A percentile compares a stretch with the other conserved stretches of the same genome.
These are phyloP conservation scores for Trichophyton simii DNA, from an alignment of 2,329 filamentous ascomycete genomes.

Conservation along the genomic window DNA sequence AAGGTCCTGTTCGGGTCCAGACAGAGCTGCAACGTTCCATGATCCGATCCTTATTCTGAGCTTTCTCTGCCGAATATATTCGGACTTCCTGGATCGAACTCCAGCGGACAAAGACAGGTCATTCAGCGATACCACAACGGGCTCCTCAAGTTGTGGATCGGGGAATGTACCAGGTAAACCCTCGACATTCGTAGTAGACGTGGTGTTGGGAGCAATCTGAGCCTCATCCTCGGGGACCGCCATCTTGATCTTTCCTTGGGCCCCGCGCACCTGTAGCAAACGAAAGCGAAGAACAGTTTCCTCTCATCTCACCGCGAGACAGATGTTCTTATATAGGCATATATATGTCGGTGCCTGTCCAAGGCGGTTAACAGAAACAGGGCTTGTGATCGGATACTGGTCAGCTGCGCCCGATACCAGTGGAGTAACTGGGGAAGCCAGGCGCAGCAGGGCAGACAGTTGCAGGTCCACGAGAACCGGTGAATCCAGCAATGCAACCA, in stretches of 20 bases:
- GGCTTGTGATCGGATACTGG: not conserved
- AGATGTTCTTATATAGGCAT: not conserved
- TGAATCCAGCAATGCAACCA: too few species aligned
- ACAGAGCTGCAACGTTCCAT: constrained; percentile 84
- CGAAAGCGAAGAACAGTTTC: not conserved
- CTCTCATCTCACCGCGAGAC: not conserved
- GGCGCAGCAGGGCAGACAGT: not conserved
- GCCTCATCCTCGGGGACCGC: not conserved
- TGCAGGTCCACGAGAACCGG: too few species aligned
- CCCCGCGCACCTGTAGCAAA: not conserved
- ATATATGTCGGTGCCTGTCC: not conserved
- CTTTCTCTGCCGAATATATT: constrained; percentile 63
- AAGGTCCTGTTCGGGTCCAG: constrained; percentile 77
- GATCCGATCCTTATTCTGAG: constrained; percentile 81
- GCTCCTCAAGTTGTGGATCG: constrained; percentile 15
- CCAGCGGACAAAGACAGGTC: constrained; percentile 40
- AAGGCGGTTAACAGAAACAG: not conserved
- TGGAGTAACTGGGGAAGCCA: not conserved
- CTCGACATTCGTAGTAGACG: constrained; percentile 14
- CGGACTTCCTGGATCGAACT: constrained; percentile 58
- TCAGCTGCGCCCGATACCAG: not conserved
- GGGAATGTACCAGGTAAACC: constrained; percentile 41
- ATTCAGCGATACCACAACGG: constrained; percentile 13
- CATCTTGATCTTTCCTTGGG: not conserved
- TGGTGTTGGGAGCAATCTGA: not conserved